These are phyloP conservation scores for Xylaria arbuscula DNA, from an alignment of 2,329 filamentous ascomycete genomes.

Conservation along the genomic window DNA sequence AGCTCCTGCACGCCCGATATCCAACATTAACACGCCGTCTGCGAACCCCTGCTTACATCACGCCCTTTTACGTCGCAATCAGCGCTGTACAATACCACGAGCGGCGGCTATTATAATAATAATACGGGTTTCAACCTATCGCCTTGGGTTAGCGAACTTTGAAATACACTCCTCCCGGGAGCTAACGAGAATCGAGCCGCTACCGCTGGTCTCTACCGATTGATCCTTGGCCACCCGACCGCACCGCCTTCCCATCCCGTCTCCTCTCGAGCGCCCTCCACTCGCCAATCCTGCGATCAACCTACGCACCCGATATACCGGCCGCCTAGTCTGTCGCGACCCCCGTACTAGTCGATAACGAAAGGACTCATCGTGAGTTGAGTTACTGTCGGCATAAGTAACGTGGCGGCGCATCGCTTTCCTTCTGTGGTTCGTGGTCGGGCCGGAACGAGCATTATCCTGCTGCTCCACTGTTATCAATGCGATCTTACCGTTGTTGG, in stretches of 20 bases:
- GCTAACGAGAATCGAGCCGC: conserved; percentile 12
- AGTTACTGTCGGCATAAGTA: conserved; percentile 26
- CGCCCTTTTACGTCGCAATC: conserved; percentile 13
- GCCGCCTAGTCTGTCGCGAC: conserved; percentile 1
- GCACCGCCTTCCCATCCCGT: conserved; percentile 5
- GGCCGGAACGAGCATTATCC: conserved; percentile 34
- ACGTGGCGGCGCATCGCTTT: conserved; percentile 35
- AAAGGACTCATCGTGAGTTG: background rate
- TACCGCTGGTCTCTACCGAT: conserved; percentile 16
- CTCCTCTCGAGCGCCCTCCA: conserved; percentile 5
- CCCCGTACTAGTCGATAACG: background rate
- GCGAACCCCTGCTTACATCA: conserved; percentile 9
- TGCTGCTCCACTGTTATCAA: conserved; percentile 37
- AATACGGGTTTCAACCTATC: background rate
- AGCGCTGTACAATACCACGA: conserved; percentile 12
- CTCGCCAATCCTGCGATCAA: conserved; percentile 2
- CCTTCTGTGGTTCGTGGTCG: conserved; percentile 34
- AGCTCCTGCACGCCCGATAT: conserved; percentile 5
- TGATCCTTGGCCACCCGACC: conserved; percentile 23
- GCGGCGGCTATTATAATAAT: conserved; percentile 2
- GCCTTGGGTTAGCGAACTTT: background rate
- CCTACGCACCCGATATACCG: background rate
- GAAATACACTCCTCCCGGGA: no score
- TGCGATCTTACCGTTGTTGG: conserved; percentile 37
- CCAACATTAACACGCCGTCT: conserved; percentile 8